Evolutionary conservation across 176 grass and related monocot genomes (phyloP).

Genomic region (Oryza punctata): DNA sequence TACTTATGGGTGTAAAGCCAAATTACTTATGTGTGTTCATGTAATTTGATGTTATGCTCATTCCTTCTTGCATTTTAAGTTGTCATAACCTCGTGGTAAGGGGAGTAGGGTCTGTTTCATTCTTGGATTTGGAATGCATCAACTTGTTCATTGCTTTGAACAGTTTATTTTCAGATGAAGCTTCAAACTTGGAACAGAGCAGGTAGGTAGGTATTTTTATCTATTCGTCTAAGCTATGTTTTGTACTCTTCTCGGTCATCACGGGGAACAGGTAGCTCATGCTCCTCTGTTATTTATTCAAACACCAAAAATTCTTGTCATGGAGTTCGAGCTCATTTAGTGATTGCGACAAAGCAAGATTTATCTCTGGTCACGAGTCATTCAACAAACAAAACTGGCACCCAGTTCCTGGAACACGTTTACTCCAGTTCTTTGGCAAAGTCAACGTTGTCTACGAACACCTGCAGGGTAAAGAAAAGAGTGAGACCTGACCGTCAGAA

Average conservation of each 20-base stretch:
- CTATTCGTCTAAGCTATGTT: neutral
- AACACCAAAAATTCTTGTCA: neutral
- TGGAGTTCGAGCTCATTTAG: neutral
- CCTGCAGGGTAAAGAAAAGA: constrained; percentile 37
- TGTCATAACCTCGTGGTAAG: neutral
- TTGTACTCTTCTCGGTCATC: neutral
- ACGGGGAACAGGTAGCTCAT: neutral
- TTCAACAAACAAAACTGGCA: neutral
- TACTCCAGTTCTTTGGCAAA: constrained; percentile 76
- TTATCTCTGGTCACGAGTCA: neutral
- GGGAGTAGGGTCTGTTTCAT: neutral
- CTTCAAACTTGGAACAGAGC: neutral
- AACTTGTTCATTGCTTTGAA: neutral
- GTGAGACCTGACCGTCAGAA: neutral
- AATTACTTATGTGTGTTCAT: neutral
- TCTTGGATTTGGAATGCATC: neutral
- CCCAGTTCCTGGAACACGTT: neutral
- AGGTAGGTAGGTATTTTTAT: neutral
- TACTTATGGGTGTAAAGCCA: neutral
- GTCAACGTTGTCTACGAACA: constrained; percentile 78
- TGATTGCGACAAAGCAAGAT: no score
- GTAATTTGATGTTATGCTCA: neutral
- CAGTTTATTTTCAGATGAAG: neutral
- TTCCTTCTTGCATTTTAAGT: neutral
- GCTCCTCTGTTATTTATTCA: neutral